A percentile compares a stretch with the other conserved stretches of the same genome.
phyloP scores from a whole-genome alignment of 2,329 filamentous ascomycete species.

The Pseudocercospora vitis region DNA sequence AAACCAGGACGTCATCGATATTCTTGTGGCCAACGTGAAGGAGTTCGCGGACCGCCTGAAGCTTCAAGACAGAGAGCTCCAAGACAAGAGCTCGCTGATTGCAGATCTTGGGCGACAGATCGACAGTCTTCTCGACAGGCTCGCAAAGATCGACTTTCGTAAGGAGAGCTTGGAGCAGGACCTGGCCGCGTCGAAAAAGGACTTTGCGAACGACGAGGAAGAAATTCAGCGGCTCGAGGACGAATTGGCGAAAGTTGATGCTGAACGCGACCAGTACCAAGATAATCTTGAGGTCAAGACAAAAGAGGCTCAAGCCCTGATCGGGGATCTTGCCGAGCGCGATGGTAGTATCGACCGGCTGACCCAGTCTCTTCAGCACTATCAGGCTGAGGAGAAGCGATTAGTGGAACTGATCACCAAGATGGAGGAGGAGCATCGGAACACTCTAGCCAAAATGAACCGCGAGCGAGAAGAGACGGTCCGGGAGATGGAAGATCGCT shows the following conservation, averaged over 20 bases:
- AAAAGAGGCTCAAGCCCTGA: slow-evolving; percentile 27
- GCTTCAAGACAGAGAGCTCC: slow-evolving; percentile 38
- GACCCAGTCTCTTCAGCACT: slow-evolving; percentile 41
- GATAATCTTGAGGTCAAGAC: slow-evolving; percentile 29
- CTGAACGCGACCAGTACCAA: slow-evolving; percentile 31
- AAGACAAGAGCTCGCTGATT: slow-evolving; percentile 33
- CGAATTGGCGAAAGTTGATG: slow-evolving; percentile 36
- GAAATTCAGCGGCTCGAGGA: slow-evolving; percentile 37
- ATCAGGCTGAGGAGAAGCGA: slow-evolving; percentile 42
- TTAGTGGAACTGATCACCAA: slow-evolving; percentile 41
- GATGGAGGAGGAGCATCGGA: slow-evolving; percentile 44
- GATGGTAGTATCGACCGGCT: slow-evolving; percentile 41
- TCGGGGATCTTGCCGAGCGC: slow-evolving; percentile 37
- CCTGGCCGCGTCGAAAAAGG: slow-evolving; percentile 40
- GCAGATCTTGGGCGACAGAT: slow-evolving; percentile 41
- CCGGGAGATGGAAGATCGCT: slow-evolving; percentile 39
- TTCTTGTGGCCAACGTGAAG: slow-evolving; percentile 37
- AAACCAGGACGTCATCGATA: slow-evolving; percentile 43
- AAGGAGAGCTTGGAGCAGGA: slow-evolving; percentile 41
- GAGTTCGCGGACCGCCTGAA: slow-evolving; percentile 42
- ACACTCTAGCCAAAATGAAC: slow-evolving; percentile 42
- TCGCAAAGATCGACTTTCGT: slow-evolving; percentile 40
- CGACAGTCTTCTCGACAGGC: slow-evolving; percentile 42
- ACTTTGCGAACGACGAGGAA: slow-evolving; percentile 38
- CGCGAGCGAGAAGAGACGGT: slow-evolving; percentile 41